Evolutionary conservation across 768 basidiomycete species (phyloP).

Genomic region (Russula sp.): DNA sequence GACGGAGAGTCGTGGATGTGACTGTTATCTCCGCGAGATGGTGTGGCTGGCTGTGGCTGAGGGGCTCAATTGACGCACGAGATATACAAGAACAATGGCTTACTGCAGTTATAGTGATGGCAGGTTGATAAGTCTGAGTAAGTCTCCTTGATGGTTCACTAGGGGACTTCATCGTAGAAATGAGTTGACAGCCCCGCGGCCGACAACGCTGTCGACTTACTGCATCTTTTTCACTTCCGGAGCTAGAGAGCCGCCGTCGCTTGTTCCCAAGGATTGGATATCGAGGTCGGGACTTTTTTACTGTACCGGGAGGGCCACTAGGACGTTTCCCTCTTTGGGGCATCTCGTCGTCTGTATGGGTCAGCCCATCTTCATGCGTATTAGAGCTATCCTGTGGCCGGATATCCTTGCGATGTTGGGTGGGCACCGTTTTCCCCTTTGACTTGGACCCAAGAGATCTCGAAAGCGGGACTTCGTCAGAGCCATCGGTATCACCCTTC

Average conservation of each 20-base stretch:
- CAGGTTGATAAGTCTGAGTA: neutral
- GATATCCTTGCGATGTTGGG: neutral
- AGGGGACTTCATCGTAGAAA: neutral
- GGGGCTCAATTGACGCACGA: neutral
- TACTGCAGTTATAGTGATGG: neutral
- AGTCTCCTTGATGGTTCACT: conserved; percentile 2
- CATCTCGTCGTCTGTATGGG: neutral
- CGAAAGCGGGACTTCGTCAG: conserved; percentile 15
- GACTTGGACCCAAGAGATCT: neutral
- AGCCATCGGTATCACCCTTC: conserved; percentile 8
- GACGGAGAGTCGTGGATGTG: conserved; percentile 11
- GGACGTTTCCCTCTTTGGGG: neutral
- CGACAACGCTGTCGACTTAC: neutral
- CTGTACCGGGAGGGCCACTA: neutral
- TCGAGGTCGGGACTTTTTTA: neutral
- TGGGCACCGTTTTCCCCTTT: neutral
- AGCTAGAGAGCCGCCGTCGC: conserved; percentile 3
- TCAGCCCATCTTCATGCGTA: neutral
- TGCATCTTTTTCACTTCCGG: neutral
- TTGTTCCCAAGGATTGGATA: neutral
- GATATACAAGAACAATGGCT: neutral
- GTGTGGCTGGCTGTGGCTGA: conserved; percentile 11
- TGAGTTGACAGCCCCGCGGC: neutral
- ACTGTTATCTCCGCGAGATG: neutral
- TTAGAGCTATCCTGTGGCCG: neutral